Base-by-base conservation (phyloP, 2,329 filamentous ascomycete species). In the Fusarium xylarioides region DNA sequence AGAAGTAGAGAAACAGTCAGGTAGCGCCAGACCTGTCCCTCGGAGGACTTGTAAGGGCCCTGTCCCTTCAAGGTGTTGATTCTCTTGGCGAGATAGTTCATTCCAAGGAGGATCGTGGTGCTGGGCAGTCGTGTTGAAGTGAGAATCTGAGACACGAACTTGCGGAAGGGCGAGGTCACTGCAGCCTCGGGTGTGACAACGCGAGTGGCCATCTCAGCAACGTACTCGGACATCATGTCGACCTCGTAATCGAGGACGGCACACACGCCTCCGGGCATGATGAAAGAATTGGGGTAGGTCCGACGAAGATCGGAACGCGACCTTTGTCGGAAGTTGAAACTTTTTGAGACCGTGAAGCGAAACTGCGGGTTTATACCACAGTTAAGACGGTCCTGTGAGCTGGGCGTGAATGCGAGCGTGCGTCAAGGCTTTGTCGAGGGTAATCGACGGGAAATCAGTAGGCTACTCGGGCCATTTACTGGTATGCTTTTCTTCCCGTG, bases 171-270 rank as follows among this genome's bases (percentile, higher is more conserved):
- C 30, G 90, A 86, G 21, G 92, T 91, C 76, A 93, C 85, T 23
- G 81, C 75, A 11, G 83, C 83, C 38, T 86, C 84, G 14, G 88
- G 87, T 65, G 86, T 85, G 46, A 90, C 86, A 38, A 91, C 83
- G 49, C 89, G 86, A 30, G 86, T 88, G 69, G 95, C 91, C 91
- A 95, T 97, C 81, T 97, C 93, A 71, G 94, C 92, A 80, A 97
- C 95, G 83, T 97, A 98, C 81, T 97, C 94, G 72, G 94, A 92
- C 95, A 97, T 98, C 82, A 93, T 87, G 81, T 97, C 94, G 90
- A 97, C 95, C 83, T 97, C 95, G 82, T 98, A 98, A 86, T 97
- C 95, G 83, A 98, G 90, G 84, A 97, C 93, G 79, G 94, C 94
- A 78, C 95, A 96, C 43, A 98, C 95, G 78, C 95, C 95, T 81